A percentile compares a stretch with the other conserved stretches of the same genome.
These are phyloP conservation scores for Celoporthe dispersa DNA, from an alignment of 2,329 filamentous ascomycete genomes.

Conservation along the genomic window DNA sequence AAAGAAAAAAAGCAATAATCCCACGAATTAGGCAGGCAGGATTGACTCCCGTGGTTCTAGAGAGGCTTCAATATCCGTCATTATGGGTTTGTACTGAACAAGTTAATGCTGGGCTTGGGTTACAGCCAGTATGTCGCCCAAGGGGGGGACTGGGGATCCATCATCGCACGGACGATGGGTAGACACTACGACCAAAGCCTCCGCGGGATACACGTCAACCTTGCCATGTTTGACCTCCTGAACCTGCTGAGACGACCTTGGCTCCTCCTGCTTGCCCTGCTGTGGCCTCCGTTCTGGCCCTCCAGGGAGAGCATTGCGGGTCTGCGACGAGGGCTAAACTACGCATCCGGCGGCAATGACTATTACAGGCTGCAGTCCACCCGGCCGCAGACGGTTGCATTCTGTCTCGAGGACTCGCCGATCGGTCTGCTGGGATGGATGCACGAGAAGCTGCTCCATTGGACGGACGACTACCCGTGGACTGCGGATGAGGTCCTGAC, in stretches of 20 bases:
- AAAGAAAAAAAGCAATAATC: not conserved
- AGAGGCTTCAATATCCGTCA: slow-evolving; percentile 40
- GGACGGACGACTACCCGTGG: slow-evolving; percentile 75
- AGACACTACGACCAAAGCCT: slow-evolving; percentile 60
- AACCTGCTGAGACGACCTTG: slow-evolving; percentile 61
- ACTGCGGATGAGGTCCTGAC: slow-evolving; percentile 76
- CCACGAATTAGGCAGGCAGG: not conserved
- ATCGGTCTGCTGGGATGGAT: slow-evolving; percentile 77
- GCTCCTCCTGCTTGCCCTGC: slow-evolving; percentile 52
- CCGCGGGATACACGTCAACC: slow-evolving; percentile 66
- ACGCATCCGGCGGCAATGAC: slow-evolving; percentile 39
- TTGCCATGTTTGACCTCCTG: slow-evolving; percentile 61
- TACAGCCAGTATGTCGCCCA: slow-evolving; percentile 52
- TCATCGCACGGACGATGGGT: slow-evolving; percentile 66
- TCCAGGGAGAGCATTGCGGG: slow-evolving; percentile 47
- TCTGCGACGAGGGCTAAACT: not conserved
- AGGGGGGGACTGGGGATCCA: slow-evolving; percentile 73
- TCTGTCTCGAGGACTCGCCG: slow-evolving; percentile 70
- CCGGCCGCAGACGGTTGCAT: slow-evolving; percentile 70
- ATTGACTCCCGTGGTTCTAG: slow-evolving; percentile 29
- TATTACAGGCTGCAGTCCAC: slow-evolving; percentile 66
- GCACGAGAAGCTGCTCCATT: slow-evolving; percentile 78
- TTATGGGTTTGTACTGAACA: slow-evolving; percentile 39
- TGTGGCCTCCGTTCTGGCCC: slow-evolving; percentile 59
- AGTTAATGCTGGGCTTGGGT: slow-evolving; percentile 46